A percentile compares a stretch with the other conserved stretches of the same genome.
Evolutionary conservation across 768 basidiomycete genomes (phyloP).

Genomic region (Mycena polygramma): DNA sequence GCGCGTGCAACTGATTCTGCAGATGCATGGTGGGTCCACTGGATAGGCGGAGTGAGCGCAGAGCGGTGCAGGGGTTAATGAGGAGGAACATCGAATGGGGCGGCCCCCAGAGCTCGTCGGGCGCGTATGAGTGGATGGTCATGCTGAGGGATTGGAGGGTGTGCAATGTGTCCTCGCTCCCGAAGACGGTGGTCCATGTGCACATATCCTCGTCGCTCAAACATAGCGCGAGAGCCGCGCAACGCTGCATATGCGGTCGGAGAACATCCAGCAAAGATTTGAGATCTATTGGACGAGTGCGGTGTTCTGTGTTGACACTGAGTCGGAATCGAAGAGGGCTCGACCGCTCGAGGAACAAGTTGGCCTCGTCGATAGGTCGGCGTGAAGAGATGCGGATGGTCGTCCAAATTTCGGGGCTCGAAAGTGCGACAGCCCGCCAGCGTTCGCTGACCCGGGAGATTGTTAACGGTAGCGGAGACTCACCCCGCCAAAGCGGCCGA

Average conservation of each 20-base stretch:
- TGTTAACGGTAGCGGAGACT: background rate
- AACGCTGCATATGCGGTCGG: background rate
- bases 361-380: background rate
- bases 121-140: slow-evolving; percentile 7
- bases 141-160: background rate
- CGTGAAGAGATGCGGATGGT: slow-evolving; percentile 6
- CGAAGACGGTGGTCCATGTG: background rate
- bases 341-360: background rate
- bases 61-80: background rate
- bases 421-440: slow-evolving; percentile 10
- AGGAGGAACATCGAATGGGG: slow-evolving; percentile 3
- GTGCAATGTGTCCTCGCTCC: background rate
- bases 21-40: background rate
- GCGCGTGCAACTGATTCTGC: background rate
- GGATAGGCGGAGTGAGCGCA: background rate
- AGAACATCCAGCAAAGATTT: background rate
- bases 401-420: slow-evolving; percentile 15
- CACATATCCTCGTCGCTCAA: slow-evolving; percentile 1
- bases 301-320: slow-evolving; percentile 6
- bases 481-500: background rate
- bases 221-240: slow-evolving; percentile 16
- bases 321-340: slow-evolving; percentile 7
- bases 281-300: background rate
- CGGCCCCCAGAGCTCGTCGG: slow-evolving; percentile 21
- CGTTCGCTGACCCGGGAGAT: slow-evolving; percentile 1